These are phyloP conservation scores for Aspergillus fumigatus DNA, from an alignment of 2,329 filamentous ascomycete genomes.

Conservation along the genomic window DNA sequence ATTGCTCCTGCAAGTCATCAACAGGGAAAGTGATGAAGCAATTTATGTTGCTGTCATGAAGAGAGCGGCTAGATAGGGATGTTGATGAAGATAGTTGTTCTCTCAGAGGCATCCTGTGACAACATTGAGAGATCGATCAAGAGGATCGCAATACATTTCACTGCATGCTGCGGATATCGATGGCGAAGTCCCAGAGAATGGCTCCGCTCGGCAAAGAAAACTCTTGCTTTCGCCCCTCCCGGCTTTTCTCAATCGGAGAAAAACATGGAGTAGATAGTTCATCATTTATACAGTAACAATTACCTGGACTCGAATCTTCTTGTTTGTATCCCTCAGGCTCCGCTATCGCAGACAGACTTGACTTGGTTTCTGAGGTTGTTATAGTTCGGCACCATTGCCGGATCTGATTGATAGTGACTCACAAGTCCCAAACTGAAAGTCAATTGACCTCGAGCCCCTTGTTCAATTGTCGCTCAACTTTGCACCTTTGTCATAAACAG, in stretches of 20 bases:
- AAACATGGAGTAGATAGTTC: neutral
- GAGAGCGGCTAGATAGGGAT: neutral
- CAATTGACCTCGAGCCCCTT: neutral
- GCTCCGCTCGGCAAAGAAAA: conserved; percentile 5
- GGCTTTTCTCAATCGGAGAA: neutral
- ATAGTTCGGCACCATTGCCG: neutral
- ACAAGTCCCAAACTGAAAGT: neutral
- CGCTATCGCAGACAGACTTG: neutral
- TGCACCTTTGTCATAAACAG: neutral
- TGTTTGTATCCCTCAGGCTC: neutral
- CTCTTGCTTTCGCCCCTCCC: conserved; percentile 3
- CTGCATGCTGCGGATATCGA: conserved; percentile 10
- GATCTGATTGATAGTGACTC: conserved; percentile 9
- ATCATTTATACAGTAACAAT: neutral
- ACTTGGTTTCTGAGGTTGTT: neutral
- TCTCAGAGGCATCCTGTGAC: neutral
- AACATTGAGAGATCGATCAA: neutral
- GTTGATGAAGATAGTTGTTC: neutral
- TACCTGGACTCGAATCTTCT: neutral
- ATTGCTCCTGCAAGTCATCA: neutral
- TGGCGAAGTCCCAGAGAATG: conserved; percentile 6
- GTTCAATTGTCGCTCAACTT: neutral
- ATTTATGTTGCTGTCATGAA: neutral
- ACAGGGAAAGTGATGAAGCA: neutral
- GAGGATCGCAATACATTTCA: neutral